Percentiles rank a stretch among this genome's conserved stretches.
phyloP scores from a whole-genome alignment of 495 filamentous ascomycete genomes.

The Viridothelium virens region DNA sequence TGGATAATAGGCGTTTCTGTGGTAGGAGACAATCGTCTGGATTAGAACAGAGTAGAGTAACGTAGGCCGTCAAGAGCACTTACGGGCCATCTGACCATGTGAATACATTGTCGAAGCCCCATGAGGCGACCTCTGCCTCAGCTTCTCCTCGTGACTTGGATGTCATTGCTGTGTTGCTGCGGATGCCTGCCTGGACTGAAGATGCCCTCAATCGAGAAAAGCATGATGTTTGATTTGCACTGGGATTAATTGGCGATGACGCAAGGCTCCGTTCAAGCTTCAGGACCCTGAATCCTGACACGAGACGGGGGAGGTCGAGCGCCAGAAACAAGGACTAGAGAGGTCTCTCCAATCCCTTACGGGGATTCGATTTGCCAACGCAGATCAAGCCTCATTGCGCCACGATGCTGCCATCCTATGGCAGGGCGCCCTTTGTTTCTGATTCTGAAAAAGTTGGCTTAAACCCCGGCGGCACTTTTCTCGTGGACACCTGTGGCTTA shows the following conservation, averaged over 20 bases:
- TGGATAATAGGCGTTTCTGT: slow-evolving; percentile 61
- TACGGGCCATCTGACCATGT: slow-evolving; percentile 76
- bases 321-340: too few relatives aligned
- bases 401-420: background rate
- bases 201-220: background rate
- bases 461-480: background rate
- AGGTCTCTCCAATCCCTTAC: background rate
- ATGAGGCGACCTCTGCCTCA: slow-evolving; percentile 60
- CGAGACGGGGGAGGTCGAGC: too few relatives aligned
- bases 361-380: background rate
- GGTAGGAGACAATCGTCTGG: background rate
- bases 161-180: background rate
- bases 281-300: background rate
- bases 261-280: background rate
- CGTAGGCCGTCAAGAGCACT: slow-evolving; percentile 23
- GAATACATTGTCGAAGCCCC: slow-evolving; percentile 71
- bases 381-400: background rate
- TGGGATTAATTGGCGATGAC: background rate
- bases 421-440: background rate
- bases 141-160: slow-evolving; percentile 36
- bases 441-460: background rate
- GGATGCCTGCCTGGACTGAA: background rate
- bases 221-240: background rate
- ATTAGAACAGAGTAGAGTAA: slow-evolving; percentile 8
- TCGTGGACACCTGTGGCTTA: too few relatives aligned